Evolutionary conservation across 345 rosid species (phyloP).

Genomic region (Gynandropsis gynandra): DNA sequence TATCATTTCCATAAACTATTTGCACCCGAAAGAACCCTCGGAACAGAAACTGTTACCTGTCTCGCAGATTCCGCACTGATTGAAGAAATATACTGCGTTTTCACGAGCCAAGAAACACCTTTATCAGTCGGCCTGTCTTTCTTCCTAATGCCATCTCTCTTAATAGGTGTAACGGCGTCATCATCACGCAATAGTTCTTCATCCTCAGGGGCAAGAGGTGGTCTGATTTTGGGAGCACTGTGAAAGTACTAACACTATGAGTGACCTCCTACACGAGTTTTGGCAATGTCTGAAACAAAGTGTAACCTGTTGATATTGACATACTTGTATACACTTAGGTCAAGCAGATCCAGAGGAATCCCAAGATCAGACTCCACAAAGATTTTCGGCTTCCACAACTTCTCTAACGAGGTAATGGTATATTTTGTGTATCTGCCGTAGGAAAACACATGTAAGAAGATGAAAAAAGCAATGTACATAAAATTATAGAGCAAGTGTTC

Average conservation of each 20-base stretch:
- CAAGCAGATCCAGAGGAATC: slow-evolving; percentile 93
- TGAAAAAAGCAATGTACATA: not conserved
- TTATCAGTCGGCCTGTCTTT: slow-evolving; percentile 93
- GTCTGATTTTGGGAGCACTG: slow-evolving; percentile 63
- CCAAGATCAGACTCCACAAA: slow-evolving; percentile 98
- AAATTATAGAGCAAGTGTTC: not conserved
- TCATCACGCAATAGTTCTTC: slow-evolving; percentile 87
- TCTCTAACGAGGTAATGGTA: slow-evolving; percentile 85
- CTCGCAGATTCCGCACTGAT: slow-evolving; percentile 72
- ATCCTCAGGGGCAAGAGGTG: slow-evolving; percentile 81
- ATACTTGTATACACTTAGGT: slow-evolving; percentile 93
- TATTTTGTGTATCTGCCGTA: slow-evolving; percentile 71
- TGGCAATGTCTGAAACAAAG: slow-evolving; percentile 8
- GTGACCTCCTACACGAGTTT: slow-evolving; percentile 16
- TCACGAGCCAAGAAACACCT: slow-evolving; percentile 95
- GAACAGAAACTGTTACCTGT: slow-evolving; percentile 51
- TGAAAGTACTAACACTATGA: slow-evolving; percentile 15
- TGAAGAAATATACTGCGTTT: slow-evolving; percentile 93
- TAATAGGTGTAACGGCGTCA: slow-evolving; percentile 64
- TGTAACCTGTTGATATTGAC: slow-evolving; percentile 11
- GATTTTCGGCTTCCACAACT: slow-evolving; percentile 78
- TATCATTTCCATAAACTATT: slow-evolving; percentile 12
- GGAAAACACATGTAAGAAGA: slow-evolving; percentile 1
- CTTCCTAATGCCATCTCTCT: slow-evolving; percentile 77
- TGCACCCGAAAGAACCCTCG: too few relatives aligned